Evolutionary conservation across 169 alveolate genomes (phyloP), one percentile per base, ranked within the genome.

Genomic region (Cryptosporidium canis): DNA sequence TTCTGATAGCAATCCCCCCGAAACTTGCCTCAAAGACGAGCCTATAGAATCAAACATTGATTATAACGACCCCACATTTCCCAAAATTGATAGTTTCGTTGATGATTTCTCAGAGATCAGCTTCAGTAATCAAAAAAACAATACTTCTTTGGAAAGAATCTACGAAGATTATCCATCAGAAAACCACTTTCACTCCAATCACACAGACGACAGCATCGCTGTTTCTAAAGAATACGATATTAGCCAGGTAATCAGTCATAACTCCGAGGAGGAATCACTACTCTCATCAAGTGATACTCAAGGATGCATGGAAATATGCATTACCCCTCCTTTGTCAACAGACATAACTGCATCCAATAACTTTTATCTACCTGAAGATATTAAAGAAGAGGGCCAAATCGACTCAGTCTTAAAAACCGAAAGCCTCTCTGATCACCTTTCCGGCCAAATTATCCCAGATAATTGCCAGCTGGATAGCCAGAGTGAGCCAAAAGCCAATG

Each of bases 311-410:
- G 84, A 70, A 70, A 70, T 70, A 51, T 29, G 51, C 8, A 70
- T 70, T 11, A 70, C 84, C 12, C 84, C 84, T n/a, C 84, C 84
- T 8, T 48, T 24, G 53, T 35, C 67, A n/a, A 33, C 84, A 48
- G 84, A 70, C 18, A n/a, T 70, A 51, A 47, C 31, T 3, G 53
- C 41, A 33, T 47, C 55, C 0, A 35, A 70, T 16, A 18, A 51
- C 9, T 70, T 70, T 11, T 48, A 70, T 70, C 45, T 70, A 1
- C 64, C 84, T 31, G 84, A 70, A 4, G 53, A 31, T 14, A 61
- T 29, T 9, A 29, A 33, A 29, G 68, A 61, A 31, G 68, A 12
- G 11, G 27, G 45, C n/a, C 48, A 61, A 16, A 61, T 29, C 31
- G 45, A 16, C 12, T 16, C 68, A 61, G 1, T 51, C 18, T 51